Conservation (phyloP, 163 green algal genomes). For the Chlamydomonas reinhardtii region DNA sequence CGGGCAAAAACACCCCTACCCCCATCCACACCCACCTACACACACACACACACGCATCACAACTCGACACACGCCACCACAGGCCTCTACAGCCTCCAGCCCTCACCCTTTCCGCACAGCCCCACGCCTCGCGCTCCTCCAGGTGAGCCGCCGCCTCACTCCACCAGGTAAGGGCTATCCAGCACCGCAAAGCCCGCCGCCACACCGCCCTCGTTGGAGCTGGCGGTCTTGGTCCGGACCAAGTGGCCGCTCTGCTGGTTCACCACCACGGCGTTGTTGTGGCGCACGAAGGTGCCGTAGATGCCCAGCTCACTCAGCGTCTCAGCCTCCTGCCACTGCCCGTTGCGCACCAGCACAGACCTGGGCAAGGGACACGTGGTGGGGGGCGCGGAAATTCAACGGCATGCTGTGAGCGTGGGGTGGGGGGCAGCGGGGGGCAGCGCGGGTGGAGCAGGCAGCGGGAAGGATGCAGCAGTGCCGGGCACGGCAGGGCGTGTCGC, state of each 20-base stretch:
- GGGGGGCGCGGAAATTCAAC: background rate
- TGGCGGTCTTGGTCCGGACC: conserved; percentile 93
- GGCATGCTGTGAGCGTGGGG: background rate
- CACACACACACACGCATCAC: too few relatives aligned
- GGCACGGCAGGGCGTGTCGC: too few relatives aligned
- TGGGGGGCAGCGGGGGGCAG: background rate
- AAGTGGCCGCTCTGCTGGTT: conserved; percentile 89
- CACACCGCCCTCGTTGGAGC: conserved; percentile 95
- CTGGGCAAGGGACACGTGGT: conserved; percentile 15
- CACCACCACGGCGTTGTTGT: conserved; percentile 77
- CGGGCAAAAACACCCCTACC: too few relatives aligned
- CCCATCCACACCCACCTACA: too few relatives aligned
- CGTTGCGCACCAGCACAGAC: conserved; percentile 79
- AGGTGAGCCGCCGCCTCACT: background rate
- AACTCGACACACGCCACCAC: too few relatives aligned
- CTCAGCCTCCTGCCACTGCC: conserved; percentile 71
- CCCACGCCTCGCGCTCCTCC: too few relatives aligned
- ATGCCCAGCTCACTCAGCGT: conserved; percentile 94
- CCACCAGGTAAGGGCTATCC: conserved; percentile 82
- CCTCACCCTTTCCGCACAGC: too few relatives aligned
- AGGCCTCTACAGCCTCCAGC: too few relatives aligned
- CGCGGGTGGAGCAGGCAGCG: background rate
- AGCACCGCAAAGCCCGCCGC: conserved; percentile 96
- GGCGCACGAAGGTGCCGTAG: conserved; percentile 82
- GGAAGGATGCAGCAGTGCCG: background rate